Base-by-base conservation (phyloP, 306 rosid species). In the Dicorynia guianensis region DNA sequence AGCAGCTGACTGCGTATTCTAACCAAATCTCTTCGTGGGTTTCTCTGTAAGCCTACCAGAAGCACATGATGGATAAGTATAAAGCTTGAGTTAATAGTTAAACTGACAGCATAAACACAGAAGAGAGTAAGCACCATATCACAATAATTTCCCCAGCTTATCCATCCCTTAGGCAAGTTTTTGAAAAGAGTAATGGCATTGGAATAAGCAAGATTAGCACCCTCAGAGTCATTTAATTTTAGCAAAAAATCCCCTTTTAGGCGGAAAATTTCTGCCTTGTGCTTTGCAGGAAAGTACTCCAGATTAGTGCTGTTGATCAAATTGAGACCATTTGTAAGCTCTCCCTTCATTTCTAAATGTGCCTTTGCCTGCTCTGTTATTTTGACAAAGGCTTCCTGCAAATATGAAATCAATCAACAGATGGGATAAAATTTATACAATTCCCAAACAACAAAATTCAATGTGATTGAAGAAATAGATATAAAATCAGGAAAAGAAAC, bases 141-240 rank as follows among this genome's bases (percentile, higher is more conserved):
- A 76, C 99, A 96, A 78, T 96, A 96, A 83, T 86, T 87, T 83
- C 99, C 99, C 99, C 99, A 96, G 87, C 99, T 90, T 86, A 92
- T 96, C 99, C 99, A 96, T 73, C 99, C 99, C 86, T 93, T 96
- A 9, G 99, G 98, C 86, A 93, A 82, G 81, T 83, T 92, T 81
- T 93, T 92, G 87, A 90, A 92, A 75, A 93, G 89, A 81, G 67
- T 90, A 79, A 96, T 91, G 64, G 96, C 97, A 76, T 69, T 86
- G 20, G 99, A 96, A 85, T 90, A 96, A n/a, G 90, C 71, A 78
- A 71, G 76, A 85, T 96, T 96, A 48, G 98, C 98, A 79, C 61
- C 40, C 61, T 90, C 99, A 25, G 96, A 85, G 57, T 96, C 98
- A 78, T 84, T 86, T 85, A 92, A 67, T 80, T 93, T 96, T 54